Conservation (phyloP, 495 filamentous ascomycete species). For the Penicillium pancosmium region DNA sequence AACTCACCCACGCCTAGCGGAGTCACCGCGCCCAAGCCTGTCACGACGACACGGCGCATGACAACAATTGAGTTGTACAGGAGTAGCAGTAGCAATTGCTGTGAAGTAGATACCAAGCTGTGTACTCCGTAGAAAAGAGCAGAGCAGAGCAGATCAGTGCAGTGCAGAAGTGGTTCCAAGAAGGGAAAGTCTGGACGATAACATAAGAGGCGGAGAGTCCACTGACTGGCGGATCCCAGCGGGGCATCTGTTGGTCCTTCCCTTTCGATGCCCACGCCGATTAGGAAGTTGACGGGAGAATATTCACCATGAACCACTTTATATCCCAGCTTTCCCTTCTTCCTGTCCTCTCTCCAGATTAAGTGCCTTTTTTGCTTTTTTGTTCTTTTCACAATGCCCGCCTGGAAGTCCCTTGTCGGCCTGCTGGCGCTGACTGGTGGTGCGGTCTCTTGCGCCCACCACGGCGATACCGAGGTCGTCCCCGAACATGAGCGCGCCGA, state of each 20-base stretch:
- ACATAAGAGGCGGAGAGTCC: too few relatives aligned
- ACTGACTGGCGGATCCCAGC: conserved; percentile 15
- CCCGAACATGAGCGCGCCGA: conserved; percentile 48
- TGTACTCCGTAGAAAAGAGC: too few relatives aligned
- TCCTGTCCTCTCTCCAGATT: conserved; percentile 14
- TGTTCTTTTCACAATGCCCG: conserved; percentile 14
- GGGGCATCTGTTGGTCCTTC: conserved; percentile 31
- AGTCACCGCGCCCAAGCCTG: conserved; percentile 89
- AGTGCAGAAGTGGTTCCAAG: conserved; percentile 22
- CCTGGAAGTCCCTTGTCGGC: conserved; percentile 35
- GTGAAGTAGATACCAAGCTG: background rate
- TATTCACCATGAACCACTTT: background rate
- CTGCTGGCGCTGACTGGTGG: conserved; percentile 41
- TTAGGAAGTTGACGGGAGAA: conserved; percentile 28
- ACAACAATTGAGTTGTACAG: conserved; percentile 27
- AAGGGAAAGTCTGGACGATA: conserved; percentile 53
- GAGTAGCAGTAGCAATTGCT: conserved; percentile 15
- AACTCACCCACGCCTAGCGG: conserved; percentile 78
- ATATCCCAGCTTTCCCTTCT: conserved; percentile 19
- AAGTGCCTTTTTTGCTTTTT: conserved; percentile 1
- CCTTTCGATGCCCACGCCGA: conserved; percentile 22
- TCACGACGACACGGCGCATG: conserved; percentile 95
- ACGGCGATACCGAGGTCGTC: conserved; percentile 42
- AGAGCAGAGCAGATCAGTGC: too few relatives aligned
- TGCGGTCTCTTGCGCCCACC: conserved; percentile 41